Percentiles rank a stretch among this genome's conserved stretches.
Evolutionary conservation across 2,329 filamentous ascomycete genomes (phyloP).

Genomic region (Epicoccum sorghinum): DNA sequence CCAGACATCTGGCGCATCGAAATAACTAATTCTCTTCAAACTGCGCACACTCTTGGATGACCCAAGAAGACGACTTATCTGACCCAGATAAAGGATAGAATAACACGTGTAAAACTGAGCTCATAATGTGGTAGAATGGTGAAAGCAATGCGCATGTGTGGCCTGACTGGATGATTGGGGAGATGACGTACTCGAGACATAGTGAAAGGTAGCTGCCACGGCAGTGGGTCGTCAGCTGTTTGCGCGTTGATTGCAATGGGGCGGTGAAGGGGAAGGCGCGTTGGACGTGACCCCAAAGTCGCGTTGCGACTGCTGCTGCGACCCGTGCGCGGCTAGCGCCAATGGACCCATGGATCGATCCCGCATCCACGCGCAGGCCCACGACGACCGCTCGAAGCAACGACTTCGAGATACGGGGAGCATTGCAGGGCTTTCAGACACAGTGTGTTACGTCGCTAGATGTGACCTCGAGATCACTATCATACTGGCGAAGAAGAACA

Average conservation of each 20-base stretch:
- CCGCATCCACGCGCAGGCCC: not conserved
- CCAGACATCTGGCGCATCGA: not conserved
- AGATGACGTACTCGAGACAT: conserved; percentile 46
- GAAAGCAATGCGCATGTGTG: not conserved
- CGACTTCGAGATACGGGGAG: no score
- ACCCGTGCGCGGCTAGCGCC: conserved; percentile 23
- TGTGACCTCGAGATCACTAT: no score
- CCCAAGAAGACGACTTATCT: not conserved
- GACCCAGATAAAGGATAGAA: not conserved
- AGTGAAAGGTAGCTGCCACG: conserved; percentile 21
- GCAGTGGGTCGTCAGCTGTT: conserved; percentile 21
- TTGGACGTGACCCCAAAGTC: conserved; percentile 27
- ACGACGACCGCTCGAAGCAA: not conserved
- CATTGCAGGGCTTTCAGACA: no score
- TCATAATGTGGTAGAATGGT: not conserved
- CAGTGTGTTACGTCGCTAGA: no score
- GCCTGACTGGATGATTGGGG: not conserved
- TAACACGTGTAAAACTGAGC: not conserved
- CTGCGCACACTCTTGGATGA: not conserved
- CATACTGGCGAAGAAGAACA: no score
- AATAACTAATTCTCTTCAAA: not conserved
- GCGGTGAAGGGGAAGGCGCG: conserved; percentile 35
- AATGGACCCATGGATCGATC: not conserved
- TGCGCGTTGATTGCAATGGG: conserved; percentile 29
- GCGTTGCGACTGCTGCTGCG: conserved; percentile 22